Base-by-base conservation (phyloP, 2,329 filamentous ascomycete species). In the Exophiala viscosa region DNA sequence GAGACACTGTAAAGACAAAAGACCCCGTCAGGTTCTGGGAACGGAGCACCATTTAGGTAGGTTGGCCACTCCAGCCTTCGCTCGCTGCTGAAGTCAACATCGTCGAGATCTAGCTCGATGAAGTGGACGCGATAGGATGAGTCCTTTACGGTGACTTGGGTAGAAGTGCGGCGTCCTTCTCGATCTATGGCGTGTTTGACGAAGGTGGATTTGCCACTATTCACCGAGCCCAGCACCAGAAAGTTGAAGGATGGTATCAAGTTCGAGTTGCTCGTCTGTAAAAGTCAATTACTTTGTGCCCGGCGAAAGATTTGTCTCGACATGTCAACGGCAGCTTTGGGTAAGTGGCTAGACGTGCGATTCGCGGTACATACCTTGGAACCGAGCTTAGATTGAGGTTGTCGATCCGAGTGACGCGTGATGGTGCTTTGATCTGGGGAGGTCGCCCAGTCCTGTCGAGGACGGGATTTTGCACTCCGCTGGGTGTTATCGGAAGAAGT, bases 1-100 rank as follows among this genome's bases (percentile, higher is more conserved):
- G 84, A 88, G 40, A 95, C 87, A 77, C 96, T 89, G 76, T 96
- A 96, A 44, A 97, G 75, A 53, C 92, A 82, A 62, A 96, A 73
- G 41, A 88, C 90, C 15, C 88, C 92, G 65, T 97, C 88, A 64
- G 96, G 81, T 36, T 79, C 80, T 45, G 90, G 88, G 54, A 88
- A 78, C 56, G 85, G 81, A 58, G 84, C 78, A 54, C 88, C 87
- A 65, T 86, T 73, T 38, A 77, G 67, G 17, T 69, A 71, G 32
- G 74, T 71, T 35, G 82, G 81, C 81, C 81, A 76, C 45, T 65
- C 58, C 41, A 75, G 65, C 20, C 58, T 72, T 50, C 75, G 70
- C 50, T 77, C 70, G 33, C 73, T 71, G 54, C 76, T 71, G 48
- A 80, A 67, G 20, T 70, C 70, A 23, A 84, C 69, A 56, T 82